Conservation (phyloP, 352 stramenopile species). For the Globisporangium recalcitrans region DNA sequence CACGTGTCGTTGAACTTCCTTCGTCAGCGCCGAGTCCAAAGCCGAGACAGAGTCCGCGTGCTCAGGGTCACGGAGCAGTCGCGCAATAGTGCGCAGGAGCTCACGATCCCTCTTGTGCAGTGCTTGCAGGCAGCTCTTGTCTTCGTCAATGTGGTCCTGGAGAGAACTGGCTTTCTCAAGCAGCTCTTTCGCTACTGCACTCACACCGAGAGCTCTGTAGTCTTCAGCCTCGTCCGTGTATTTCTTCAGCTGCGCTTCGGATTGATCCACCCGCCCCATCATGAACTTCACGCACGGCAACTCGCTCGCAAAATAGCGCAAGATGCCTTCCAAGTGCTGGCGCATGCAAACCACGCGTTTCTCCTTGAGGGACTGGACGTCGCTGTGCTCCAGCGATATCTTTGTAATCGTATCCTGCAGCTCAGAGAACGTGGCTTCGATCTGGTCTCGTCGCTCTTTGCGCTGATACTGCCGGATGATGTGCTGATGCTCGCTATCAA, state of each 20-base stretch:
- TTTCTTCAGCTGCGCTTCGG: slow-evolving; percentile 32
- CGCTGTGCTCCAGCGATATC: slow-evolving; percentile 31
- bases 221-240: slow-evolving; percentile 36
- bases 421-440: slow-evolving; percentile 29
- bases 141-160: slow-evolving; percentile 44
- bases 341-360: slow-evolving; percentile 44
- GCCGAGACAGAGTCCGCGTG: slow-evolving; percentile 24
- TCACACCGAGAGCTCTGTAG: slow-evolving; percentile 51
- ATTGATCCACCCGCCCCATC: slow-evolving; percentile 51
- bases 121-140: slow-evolving; percentile 37
- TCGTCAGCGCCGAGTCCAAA: slow-evolving; percentile 38
- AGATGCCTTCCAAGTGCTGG: slow-evolving; percentile 60
- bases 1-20: slow-evolving; percentile 54
- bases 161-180: slow-evolving; percentile 33
- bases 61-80: slow-evolving; percentile 17
- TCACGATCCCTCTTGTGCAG: slow-evolving; percentile 49
- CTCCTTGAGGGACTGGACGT: slow-evolving; percentile 35
- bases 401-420: slow-evolving; percentile 34
- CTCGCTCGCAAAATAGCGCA: slow-evolving; percentile 74
- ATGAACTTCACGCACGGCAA: slow-evolving; percentile 80
- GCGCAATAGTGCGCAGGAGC: slow-evolving; percentile 28
- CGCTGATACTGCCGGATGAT: slow-evolving; percentile 33
- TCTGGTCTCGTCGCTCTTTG: slow-evolving; percentile 31
- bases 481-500: slow-evolving; percentile 47
- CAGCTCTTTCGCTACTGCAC: slow-evolving; percentile 46